Percentiles rank a stretch among this genome's conserved stretches.
Evolutionary conservation across 148 eudicot genomes (phyloP).

Genomic region (Persicaria maculosa): DNA sequence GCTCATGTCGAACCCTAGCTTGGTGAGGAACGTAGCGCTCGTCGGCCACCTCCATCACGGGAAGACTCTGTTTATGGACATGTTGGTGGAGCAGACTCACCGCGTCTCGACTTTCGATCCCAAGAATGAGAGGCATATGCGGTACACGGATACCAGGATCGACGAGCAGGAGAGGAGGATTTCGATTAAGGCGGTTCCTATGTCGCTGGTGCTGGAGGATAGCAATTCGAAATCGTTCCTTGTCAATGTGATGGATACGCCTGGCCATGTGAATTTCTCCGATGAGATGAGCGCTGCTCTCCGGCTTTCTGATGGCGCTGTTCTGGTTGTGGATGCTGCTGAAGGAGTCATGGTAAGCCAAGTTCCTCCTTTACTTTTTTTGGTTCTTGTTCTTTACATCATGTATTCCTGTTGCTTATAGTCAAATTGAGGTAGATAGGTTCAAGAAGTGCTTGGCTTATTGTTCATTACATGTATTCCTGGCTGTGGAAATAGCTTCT

Average conservation of each 20-base stretch:
- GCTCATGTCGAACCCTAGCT: constrained; percentile 73
- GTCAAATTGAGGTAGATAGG: background rate
- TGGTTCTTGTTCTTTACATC: background rate
- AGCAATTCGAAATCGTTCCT: constrained; percentile 82
- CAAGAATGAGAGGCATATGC: constrained; percentile 92
- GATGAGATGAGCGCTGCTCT: constrained; percentile 99
- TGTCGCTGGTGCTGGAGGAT: constrained; percentile 97
- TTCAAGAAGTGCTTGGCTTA: background rate
- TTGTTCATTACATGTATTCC: background rate
- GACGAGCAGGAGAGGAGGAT: constrained; percentile 99
- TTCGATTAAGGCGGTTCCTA: constrained; percentile 90
- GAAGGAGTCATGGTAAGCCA: constrained; percentile 90
- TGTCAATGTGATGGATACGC: constrained; percentile 89
- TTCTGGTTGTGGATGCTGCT: constrained; percentile 92
- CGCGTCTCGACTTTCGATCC: constrained; percentile 78
- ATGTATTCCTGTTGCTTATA: background rate
- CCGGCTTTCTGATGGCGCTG: constrained; percentile 98
- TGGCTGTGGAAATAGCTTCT: too few species aligned
- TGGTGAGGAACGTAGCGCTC: constrained; percentile 92
- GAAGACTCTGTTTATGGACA: constrained; percentile 90
- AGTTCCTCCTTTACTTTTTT: background rate
- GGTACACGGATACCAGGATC: constrained; percentile 93
- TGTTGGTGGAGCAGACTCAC: constrained; percentile 97
- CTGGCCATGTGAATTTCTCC: constrained; percentile 94
- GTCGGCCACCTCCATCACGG: constrained; percentile 89